Evolutionary conservation across 2,329 filamentous ascomycete species (phyloP).

Genomic region (Geosmithia flava): DNA sequence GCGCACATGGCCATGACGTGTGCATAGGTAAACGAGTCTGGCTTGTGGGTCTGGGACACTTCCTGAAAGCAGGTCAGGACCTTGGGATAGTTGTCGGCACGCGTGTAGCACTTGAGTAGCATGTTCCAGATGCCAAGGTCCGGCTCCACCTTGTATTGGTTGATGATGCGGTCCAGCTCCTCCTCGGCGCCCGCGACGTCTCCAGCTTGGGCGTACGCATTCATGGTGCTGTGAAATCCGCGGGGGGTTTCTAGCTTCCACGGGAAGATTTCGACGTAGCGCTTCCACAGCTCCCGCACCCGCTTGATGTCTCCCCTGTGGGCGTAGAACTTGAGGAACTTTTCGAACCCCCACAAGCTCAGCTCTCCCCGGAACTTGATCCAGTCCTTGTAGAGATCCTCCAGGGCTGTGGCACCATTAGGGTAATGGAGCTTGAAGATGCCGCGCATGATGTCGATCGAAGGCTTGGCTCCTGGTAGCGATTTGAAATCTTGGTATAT

Average conservation of each 20-base stretch:
- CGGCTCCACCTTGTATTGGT: conserved; percentile 42
- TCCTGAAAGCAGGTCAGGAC: conserved; percentile 52
- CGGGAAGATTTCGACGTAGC: conserved; percentile 24
- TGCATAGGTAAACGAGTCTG: conserved; percentile 54
- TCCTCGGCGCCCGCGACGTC: conserved; percentile 46
- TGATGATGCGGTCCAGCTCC: conserved; percentile 49
- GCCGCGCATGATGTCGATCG: conserved; percentile 24
- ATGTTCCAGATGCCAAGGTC: conserved; percentile 61
- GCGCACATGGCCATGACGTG: conserved; percentile 64
- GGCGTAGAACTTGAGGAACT: conserved; percentile 36
- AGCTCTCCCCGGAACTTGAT: conserved; percentile 23
- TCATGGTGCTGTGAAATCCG: conserved; percentile 47
- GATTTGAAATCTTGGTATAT: conserved; percentile 34
- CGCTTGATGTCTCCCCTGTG: conserved; percentile 30
- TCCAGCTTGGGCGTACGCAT: conserved; percentile 58
- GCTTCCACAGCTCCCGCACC: conserved; percentile 31
- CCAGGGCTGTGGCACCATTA: conserved; percentile 25
- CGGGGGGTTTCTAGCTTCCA: conserved; percentile 18
- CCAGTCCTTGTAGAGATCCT: conserved; percentile 37
- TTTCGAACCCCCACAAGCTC: conserved; percentile 31
- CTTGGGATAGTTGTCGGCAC: conserved; percentile 52
- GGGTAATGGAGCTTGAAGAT: conserved; percentile 31
- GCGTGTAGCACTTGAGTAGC: conserved; percentile 58
- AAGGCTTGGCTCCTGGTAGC: conserved; percentile 23
- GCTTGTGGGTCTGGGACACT: conserved; percentile 35